A percentile compares a stretch with the other conserved stretches of the same genome.
These are phyloP conservation scores for Ramaria sp. DNA, from an alignment of 768 basidiomycete species.

Conservation along the genomic window DNA sequence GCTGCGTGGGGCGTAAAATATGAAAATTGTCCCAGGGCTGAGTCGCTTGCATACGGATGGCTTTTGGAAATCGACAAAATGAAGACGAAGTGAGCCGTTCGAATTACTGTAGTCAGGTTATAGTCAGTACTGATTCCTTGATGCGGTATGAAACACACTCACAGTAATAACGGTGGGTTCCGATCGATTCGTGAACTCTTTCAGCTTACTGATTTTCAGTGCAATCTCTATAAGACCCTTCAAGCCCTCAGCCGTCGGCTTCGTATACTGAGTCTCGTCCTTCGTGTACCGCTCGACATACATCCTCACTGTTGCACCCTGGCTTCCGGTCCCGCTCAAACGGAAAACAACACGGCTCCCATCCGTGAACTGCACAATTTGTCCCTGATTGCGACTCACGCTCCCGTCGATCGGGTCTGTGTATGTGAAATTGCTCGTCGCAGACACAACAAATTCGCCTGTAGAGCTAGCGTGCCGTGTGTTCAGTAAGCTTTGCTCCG, in stretches of 20 bases:
- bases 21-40: too few species aligned
- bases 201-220: slow-evolving; percentile 71
- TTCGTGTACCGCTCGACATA: slow-evolving; percentile 88
- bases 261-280: slow-evolving; percentile 33
- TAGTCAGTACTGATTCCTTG: background rate
- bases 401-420: slow-evolving; percentile 97
- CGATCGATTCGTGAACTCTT: slow-evolving; percentile 75
- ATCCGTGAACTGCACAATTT: slow-evolving; percentile 84
- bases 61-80: too few species aligned
- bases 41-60: too few species aligned
- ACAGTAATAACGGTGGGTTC: slow-evolving; percentile 96
- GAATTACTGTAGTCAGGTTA: background rate
- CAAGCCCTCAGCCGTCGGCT: slow-evolving; percentile 72
- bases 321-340: slow-evolving; percentile 90
- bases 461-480: slow-evolving; percentile 57
- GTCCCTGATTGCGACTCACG: slow-evolving; percentile 90
- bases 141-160: slow-evolving; percentile 19
- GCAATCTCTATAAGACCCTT: slow-evolving; percentile 96
- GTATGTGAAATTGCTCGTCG: slow-evolving; percentile 85
- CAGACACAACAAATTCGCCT: slow-evolving; percentile 65
- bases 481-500: slow-evolving; percentile 54
- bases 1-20: too few species aligned
- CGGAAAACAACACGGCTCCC: slow-evolving; percentile 94
- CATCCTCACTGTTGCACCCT: slow-evolving; percentile 92
- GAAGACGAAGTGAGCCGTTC: background rate